Evolutionary conservation across 768 basidiomycete genomes (phyloP).

Genomic region (Lentinula raphanica): DNA sequence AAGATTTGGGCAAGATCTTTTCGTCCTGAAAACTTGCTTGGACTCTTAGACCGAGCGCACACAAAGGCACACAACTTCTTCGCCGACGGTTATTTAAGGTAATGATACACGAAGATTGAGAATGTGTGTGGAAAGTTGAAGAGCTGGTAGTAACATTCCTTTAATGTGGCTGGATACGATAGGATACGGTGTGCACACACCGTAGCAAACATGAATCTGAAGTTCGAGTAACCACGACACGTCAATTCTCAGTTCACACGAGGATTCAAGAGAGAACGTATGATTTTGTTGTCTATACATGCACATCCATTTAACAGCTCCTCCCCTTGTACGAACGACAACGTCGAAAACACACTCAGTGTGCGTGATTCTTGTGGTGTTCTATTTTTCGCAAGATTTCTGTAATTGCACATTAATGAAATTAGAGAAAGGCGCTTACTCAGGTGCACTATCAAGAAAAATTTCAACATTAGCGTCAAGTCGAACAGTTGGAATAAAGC

Average conservation of each 20-base stretch:
- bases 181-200: too few relatives aligned
- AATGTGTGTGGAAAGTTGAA: too few relatives aligned
- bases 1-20: too few relatives aligned
- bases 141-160: too few relatives aligned
- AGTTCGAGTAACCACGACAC: too few relatives aligned
- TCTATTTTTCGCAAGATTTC: slow-evolving; percentile 36
- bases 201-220: too few relatives aligned
- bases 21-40: too few relatives aligned
- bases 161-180: too few relatives aligned
- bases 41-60: too few relatives aligned
- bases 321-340: not conserved
- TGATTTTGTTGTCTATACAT: not conserved
- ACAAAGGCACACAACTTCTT: too few relatives aligned
- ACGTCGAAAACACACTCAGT: slow-evolving; percentile 35
- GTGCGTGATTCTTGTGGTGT: slow-evolving; percentile 89
- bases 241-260: not conserved
- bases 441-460: slow-evolving; percentile 59
- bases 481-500: not conserved
- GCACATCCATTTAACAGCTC: not conserved
- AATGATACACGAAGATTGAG: too few relatives aligned
- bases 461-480: slow-evolving; percentile 8
- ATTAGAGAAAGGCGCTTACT: slow-evolving; percentile 44
- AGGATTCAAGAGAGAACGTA: not conserved
- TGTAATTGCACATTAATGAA: not conserved
- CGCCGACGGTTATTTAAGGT: too few relatives aligned